Evolutionary conservation across 2,329 filamentous ascomycete species (phyloP), one percentile per base, ranked within the genome.

Genomic region (Thelonectria blattea): DNA sequence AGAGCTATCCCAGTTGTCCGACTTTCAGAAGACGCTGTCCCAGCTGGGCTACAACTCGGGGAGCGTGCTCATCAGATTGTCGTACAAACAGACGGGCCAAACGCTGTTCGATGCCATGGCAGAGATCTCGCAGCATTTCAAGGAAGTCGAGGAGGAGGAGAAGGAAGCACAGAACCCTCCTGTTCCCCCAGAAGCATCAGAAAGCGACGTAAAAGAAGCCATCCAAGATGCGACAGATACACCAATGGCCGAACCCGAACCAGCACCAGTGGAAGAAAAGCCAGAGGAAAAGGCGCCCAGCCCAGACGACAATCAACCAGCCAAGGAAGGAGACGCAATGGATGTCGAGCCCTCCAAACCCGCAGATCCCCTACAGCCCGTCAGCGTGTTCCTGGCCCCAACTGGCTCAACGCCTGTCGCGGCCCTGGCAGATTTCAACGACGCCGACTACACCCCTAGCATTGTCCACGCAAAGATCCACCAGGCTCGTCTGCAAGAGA

Each of bases 31-130:
- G 81, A 93, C 92, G 1, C 77, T 99, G 47, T 88, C 88, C 5
- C 92, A 97, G 74, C 79, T 98, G 17, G 95, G 95, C 0, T 89
- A 96, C 70, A 96, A 93, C 72, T 89, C 87, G 49, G 94, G 95
- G 6, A 94, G 85, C 71, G 88, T 91, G 5, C 78, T 97, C 56
- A 83, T 99, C 56, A 85, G 91, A 58, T 78, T 99, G 61, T 87
- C 83, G 34, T 98, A 94, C 78, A 88, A 85, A 72, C 83, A 83
- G 64, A 95, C 91, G 7, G 88, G 90, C 12, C 87, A 86, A 73
- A 93, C 93, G 2, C 78, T 98, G 27, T 91, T 92, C 67, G 91
- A 94, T 64, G 94, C 94, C 10, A 92, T 97, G 88, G 79, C 82
- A 48, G 85, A 94, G 71, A 97, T 98, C 63, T 84, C 85, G 20